These are phyloP conservation scores for Areca catechu DNA, from an alignment of 176 grass and related monocot genomes.

Conservation along the genomic window DNA sequence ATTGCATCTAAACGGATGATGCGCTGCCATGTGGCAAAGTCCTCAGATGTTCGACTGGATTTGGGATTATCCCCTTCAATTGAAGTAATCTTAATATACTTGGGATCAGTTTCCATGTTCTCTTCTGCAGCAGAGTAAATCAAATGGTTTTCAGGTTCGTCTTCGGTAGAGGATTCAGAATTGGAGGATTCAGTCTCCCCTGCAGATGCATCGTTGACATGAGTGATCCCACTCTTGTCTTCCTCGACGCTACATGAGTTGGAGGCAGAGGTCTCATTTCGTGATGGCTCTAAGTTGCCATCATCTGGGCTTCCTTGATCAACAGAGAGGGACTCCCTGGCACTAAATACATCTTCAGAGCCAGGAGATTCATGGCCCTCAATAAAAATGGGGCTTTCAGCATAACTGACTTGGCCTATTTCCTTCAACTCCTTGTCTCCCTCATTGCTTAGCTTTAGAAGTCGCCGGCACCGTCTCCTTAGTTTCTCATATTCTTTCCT, in stretches of 20 bases:
- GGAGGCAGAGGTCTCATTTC: constrained; percentile 2
- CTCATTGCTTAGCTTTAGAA: constrained; percentile 42
- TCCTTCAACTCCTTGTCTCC: constrained; percentile 50
- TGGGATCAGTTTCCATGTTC: constrained; percentile 42
- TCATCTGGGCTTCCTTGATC: constrained; percentile 43
- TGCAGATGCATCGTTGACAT: constrained; percentile 34
- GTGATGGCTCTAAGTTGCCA: constrained; percentile 25
- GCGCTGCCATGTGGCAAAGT: constrained; percentile 79
- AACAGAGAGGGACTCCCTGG: constrained; percentile 13
- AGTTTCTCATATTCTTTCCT: constrained; percentile 99
- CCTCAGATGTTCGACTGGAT: constrained; percentile 49
- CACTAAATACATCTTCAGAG: constrained; percentile 38
- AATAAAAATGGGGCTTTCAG: constrained; percentile 37
- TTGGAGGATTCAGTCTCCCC: constrained; percentile 73
- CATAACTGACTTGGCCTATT: constrained; percentile 47
- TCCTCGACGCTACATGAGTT: constrained; percentile 28
- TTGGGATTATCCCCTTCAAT: constrained; percentile 47
- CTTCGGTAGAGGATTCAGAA: constrained; percentile 77
- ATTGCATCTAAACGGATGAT: constrained; percentile 92
- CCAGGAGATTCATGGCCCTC: constrained; percentile 55
- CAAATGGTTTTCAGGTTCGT: constrained; percentile 41
- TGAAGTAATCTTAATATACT: constrained; percentile 39
- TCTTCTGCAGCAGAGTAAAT: constrained; percentile 31
- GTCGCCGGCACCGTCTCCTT: constrained; percentile 56
- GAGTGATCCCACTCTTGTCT: constrained; percentile 15